Percentiles rank a stretch among this genome's conserved stretches.
phyloP scores from a whole-genome alignment of 2,329 filamentous ascomycete species.

The Arachnomyces sp. region DNA sequence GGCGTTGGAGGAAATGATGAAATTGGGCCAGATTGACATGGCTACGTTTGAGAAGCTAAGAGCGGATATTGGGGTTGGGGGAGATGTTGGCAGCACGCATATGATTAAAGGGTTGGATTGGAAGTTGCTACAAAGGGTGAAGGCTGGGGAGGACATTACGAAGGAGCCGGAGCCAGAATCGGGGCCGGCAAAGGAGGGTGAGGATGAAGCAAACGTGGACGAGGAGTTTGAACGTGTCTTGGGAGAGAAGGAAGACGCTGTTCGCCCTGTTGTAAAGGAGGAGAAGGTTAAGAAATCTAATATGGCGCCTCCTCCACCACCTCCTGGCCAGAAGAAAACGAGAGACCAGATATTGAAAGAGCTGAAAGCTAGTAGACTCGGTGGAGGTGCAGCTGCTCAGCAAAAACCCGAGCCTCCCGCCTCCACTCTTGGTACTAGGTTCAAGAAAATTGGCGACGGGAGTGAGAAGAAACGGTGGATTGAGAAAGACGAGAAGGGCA shows the following conservation, averaged over 20 bases:
- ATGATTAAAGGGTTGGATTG: conserved; percentile 88
- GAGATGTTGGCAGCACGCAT: conserved; percentile 72
- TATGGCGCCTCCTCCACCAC: conserved; percentile 39
- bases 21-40: conserved; percentile 75
- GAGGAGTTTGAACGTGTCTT: conserved; percentile 47
- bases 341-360: conserved; percentile 54
- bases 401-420: conserved; percentile 29
- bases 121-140: conserved; percentile 50
- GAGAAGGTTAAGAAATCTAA: conserved; percentile 47
- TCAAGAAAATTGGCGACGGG: conserved; percentile 45
- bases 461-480: conserved; percentile 46
- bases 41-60: conserved; percentile 68
- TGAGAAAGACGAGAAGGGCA: conserved; percentile 46
- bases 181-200: conserved; percentile 20
- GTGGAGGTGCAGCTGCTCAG: conserved; percentile 30
- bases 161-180: conserved; percentile 13
- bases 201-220: conserved; percentile 44
- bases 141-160: conserved; percentile 49
- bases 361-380: conserved; percentile 46
- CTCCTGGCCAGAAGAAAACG: conserved; percentile 42
- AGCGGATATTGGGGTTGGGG: conserved; percentile 67
- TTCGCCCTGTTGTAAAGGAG: conserved; percentile 19
- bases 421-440: conserved; percentile 47
- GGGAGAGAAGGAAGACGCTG: conserved; percentile 29
- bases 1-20: conserved; percentile 72